Base-by-base conservation (phyloP, 2,329 filamentous ascomycete genomes). In the Davidsoniella virescens region DNA sequence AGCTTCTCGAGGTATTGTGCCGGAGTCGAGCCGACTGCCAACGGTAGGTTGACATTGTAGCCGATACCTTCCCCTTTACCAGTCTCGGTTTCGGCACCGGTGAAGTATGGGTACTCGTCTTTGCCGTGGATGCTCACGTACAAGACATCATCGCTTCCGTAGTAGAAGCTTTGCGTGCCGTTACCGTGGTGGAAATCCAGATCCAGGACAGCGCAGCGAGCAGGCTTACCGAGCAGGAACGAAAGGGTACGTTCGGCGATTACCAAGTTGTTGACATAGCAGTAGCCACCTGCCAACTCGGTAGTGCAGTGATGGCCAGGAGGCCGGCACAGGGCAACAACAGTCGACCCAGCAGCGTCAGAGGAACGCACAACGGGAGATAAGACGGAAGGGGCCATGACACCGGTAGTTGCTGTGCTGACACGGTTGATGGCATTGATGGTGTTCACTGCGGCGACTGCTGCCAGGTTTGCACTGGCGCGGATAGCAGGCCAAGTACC, bases 81-180 rank as follows among this genome's bases (percentile, higher is more conserved):
- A 10, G 23, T 53, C 44, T 60, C 58, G 4, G 51, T 47, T 5
- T 48, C 29, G 12, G 25, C 33, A 5, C 58, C 58, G 5, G 57
- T 55, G 51, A 58, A 60, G 48, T 60, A 64, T 1, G 62, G 62
- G 51, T 59, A 64, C 46, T 64, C 61, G 47, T 62, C 58, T 47
- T 60, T 52, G 12, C 61, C 61, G 53, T 64, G 62, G 36, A 64
- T 59, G 49, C 57, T 60, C 33, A 61, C 55, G 46, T 64, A 64
- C 14, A 61, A 42, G 10, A 63, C 60, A 8, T 56, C 54, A 2
- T 56, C 44, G 26, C 60, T 58, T 33, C 49, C 42, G 54, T 63
- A 64, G 51, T 61, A 63, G 45, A 54, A 53, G 36, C 53, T 52
- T 39, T 60, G 58, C n/a, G 58, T 59, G 26, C 59, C 59, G 38